phyloP scores from a whole-genome alignment of 768 basidiomycete species.

The Mycena olivaceomarginata region DNA sequence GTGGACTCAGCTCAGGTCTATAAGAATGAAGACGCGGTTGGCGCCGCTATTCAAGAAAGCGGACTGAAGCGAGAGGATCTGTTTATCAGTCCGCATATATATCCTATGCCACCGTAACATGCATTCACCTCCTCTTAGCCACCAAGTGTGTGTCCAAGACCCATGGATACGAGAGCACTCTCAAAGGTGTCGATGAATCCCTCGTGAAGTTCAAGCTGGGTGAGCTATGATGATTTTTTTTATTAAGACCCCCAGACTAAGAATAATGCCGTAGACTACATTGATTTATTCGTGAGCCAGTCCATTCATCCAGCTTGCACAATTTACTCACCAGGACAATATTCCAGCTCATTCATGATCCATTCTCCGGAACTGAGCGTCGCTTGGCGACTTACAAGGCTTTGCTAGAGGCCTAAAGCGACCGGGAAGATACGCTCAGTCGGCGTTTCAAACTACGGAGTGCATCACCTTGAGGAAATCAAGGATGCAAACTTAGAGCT shows the following conservation, averaged over 20 bases:
- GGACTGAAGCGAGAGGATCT: constrained; percentile 74
- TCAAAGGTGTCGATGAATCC: constrained; percentile 76
- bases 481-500: constrained; percentile 74
- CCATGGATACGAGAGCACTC: constrained; percentile 79
- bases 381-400: constrained; percentile 86
- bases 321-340: background rate
- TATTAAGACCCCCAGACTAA: too few species aligned
- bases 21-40: constrained; percentile 78
- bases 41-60: constrained; percentile 74
- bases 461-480: constrained; percentile 87
- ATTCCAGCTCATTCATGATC: constrained; percentile 79
- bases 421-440: constrained; percentile 82
- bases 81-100: constrained; percentile 75
- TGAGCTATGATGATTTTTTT: constrained; percentile 52
- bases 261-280: constrained; percentile 64
- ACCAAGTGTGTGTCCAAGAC: constrained; percentile 76
- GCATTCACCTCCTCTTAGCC: constrained; percentile 60
- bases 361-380: constrained; percentile 75
- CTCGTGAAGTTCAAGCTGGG: constrained; percentile 76
- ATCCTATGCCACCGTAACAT: constrained; percentile 14
- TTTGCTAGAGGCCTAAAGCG: constrained; percentile 74
- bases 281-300: constrained; percentile 74
- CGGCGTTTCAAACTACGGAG: constrained; percentile 89
- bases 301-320: background rate
- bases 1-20: constrained; percentile 86